These are phyloP conservation scores for Debaryomyces sp. DNA, from an alignment of 1,139 yeast species.

Conservation along the genomic window DNA sequence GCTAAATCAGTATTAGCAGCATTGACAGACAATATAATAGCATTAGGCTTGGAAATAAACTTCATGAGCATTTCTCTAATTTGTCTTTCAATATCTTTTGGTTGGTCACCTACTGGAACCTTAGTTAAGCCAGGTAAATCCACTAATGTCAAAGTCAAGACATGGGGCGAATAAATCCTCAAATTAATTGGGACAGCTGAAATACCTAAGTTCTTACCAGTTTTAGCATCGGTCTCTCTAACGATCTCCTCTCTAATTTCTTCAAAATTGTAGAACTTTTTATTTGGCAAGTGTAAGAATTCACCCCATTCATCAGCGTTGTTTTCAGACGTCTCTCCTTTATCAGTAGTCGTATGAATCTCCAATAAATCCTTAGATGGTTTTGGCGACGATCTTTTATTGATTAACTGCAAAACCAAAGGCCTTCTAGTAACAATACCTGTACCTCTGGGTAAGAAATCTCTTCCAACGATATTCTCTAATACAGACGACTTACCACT, in stretches of 20 bases:
- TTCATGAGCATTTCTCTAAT: conserved; percentile 93
- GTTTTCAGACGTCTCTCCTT: conserved; percentile 63
- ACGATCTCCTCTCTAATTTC: conserved; percentile 91
- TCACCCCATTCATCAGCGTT: conserved; percentile 98
- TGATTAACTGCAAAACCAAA: conserved; percentile 77
- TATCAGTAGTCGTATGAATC: conserved; percentile 38
- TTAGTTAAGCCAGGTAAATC: conserved; percentile 98
- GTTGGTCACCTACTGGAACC: conserved; percentile 99
- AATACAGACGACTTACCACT: conserved; percentile 93
- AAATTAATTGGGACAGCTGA: conserved; percentile 91
- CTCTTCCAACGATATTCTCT: conserved; percentile 94
- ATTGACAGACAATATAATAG: conserved; percentile 91
- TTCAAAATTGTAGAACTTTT: conserved; percentile 85
- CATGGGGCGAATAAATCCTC: conserved; percentile 95
- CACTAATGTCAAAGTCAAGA: conserved; percentile 89
- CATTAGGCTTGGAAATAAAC: conserved; percentile 93
- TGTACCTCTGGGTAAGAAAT: conserved; percentile 92
- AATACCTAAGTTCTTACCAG: conserved; percentile 92
- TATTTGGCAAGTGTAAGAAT: conserved; percentile 88
- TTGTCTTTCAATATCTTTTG: conserved; percentile 93
- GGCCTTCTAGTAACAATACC: conserved; percentile 97
- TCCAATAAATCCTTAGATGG: conserved; percentile 31
- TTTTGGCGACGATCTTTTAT: conserved; percentile 52
- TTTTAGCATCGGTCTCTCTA: conserved; percentile 89
- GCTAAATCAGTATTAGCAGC: conserved; percentile 98